Conservation (phyloP, 805 yeast genomes). For the Priceomyces melissophilus region DNA sequence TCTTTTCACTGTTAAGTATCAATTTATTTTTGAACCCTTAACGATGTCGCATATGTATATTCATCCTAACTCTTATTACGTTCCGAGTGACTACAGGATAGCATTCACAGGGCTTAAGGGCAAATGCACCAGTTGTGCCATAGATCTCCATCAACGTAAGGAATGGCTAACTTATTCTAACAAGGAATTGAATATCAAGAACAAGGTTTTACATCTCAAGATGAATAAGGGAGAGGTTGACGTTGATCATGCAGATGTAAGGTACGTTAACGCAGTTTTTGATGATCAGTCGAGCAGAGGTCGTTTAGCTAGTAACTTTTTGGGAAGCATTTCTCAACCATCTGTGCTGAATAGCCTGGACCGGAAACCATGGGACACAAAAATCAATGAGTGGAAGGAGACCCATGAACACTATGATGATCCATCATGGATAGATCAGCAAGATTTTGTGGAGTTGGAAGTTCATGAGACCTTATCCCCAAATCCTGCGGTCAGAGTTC, state of each 20-base stretch:
- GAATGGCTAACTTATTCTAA: slow-evolving; percentile 35
- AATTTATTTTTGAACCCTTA: slow-evolving; percentile 38
- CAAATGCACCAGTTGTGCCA: slow-evolving; percentile 26
- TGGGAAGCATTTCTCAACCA: slow-evolving; percentile 4
- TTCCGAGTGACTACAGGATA: slow-evolving; percentile 19
- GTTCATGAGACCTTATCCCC: slow-evolving; percentile 37
- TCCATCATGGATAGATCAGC: slow-evolving; percentile 64
- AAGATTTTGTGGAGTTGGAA: slow-evolving; percentile 74
- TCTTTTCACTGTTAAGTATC: slow-evolving; percentile 39
- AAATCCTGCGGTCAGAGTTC: slow-evolving; percentile 41
- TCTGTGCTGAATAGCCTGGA: slow-evolving; percentile 2
- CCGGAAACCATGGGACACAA: not conserved
- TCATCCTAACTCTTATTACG: slow-evolving; percentile 23
- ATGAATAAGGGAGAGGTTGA: slow-evolving; percentile 70
- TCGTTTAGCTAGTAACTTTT: slow-evolving; percentile 17
- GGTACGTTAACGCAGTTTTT: slow-evolving; percentile 64
- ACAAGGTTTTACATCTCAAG: slow-evolving; percentile 48
- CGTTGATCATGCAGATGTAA: slow-evolving; percentile 62
- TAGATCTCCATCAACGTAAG: slow-evolving; percentile 41
- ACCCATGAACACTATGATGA: slow-evolving; percentile 26
- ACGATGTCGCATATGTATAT: slow-evolving; percentile 34
- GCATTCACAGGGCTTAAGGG: slow-evolving; percentile 40
- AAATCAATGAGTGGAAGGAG: slow-evolving; percentile 10
- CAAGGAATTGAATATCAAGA: slow-evolving; percentile 32
- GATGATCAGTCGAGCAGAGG: slow-evolving; percentile 47